These are phyloP conservation scores for Cercospora sp. DNA, from an alignment of 2,329 filamentous ascomycete genomes.

Conservation along the genomic window DNA sequence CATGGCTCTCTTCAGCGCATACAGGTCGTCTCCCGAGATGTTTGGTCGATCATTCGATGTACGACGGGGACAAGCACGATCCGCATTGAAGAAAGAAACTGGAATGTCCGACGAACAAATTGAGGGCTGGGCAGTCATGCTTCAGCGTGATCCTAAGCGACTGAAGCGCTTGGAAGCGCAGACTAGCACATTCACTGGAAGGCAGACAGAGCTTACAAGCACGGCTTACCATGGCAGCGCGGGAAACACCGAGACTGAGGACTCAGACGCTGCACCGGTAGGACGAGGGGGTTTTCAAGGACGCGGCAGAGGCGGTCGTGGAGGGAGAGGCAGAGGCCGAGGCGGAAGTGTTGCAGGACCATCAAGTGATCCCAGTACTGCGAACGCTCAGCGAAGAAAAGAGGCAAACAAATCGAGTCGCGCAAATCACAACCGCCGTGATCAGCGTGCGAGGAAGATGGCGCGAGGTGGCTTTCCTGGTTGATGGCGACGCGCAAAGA, in stretches of 20 bases:
- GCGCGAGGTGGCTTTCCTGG: conserved; percentile 56
- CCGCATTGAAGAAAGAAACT: conserved; percentile 69
- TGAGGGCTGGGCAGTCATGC: conserved; percentile 91
- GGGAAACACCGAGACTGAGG: conserved; percentile 58
- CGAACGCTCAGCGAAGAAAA: conserved; percentile 70
- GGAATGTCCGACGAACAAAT: conserved; percentile 91
- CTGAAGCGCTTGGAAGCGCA: conserved; percentile 69
- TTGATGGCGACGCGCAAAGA: conserved; percentile 7
- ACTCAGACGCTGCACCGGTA: conserved; percentile 50
- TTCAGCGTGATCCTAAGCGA: conserved; percentile 69
- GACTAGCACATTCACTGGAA: conserved; percentile 64
- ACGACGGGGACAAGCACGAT: conserved; percentile 63
- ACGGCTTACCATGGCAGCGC: conserved; percentile 64
- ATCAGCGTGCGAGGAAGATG: conserved; percentile 65
- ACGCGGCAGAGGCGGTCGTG: conserved; percentile 49
- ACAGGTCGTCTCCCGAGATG: conserved; percentile 61
- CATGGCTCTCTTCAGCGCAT: conserved; percentile 71
- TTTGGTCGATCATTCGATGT: conserved; percentile 74
- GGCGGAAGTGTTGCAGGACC: conserved; percentile 62
- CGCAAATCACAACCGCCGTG: conserved; percentile 83
- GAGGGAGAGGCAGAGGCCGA: conserved; percentile 48
- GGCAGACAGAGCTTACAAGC: conserved; percentile 63
- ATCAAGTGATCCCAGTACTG: conserved; percentile 68
- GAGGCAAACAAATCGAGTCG: conserved; percentile 76
- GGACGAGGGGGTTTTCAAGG: conserved; percentile 46